These are phyloP conservation scores for Neonectria hederae DNA, from an alignment of 2,329 filamentous ascomycete species.

Conservation along the genomic window DNA sequence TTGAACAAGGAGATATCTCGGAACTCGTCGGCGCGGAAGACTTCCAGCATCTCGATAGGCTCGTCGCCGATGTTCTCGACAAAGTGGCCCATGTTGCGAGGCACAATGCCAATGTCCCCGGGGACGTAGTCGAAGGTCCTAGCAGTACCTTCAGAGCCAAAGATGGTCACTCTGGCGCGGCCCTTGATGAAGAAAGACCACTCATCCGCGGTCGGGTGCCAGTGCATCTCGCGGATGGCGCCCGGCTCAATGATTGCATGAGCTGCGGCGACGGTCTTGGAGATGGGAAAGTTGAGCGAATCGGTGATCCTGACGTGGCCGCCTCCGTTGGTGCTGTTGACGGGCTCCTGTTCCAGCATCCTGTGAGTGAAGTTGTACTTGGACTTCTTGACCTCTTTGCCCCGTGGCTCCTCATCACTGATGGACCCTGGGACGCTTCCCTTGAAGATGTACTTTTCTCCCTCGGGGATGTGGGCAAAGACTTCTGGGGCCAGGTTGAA, in stretches of 20 bases:
- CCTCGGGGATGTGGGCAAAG: constrained; percentile 72
- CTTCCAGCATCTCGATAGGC: constrained; percentile 78
- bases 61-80: constrained; percentile 85
- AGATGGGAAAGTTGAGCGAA: constrained; percentile 78
- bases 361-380: constrained; percentile 75
- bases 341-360: constrained; percentile 75
- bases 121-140: constrained; percentile 80
- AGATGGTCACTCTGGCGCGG: constrained; percentile 77
- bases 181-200: constrained; percentile 84
- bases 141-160: constrained; percentile 73
- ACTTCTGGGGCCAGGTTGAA: constrained; percentile 77
- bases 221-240: constrained; percentile 82
- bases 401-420: constrained; percentile 69
- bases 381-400: constrained; percentile 71
- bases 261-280: constrained; percentile 76
- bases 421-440: constrained; percentile 72
- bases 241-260: constrained; percentile 77
- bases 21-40: constrained; percentile 77
- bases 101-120: constrained; percentile 81
- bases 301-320: constrained; percentile 79
- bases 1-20: constrained; percentile 78
- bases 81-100: constrained; percentile 81
- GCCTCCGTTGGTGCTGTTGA: constrained; percentile 66
- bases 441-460: constrained; percentile 82
- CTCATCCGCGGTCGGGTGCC: constrained; percentile 82